phyloP scores from a whole-genome alignment of 352 stramenopile genomes.

The Phytophthora meadii region DNA sequence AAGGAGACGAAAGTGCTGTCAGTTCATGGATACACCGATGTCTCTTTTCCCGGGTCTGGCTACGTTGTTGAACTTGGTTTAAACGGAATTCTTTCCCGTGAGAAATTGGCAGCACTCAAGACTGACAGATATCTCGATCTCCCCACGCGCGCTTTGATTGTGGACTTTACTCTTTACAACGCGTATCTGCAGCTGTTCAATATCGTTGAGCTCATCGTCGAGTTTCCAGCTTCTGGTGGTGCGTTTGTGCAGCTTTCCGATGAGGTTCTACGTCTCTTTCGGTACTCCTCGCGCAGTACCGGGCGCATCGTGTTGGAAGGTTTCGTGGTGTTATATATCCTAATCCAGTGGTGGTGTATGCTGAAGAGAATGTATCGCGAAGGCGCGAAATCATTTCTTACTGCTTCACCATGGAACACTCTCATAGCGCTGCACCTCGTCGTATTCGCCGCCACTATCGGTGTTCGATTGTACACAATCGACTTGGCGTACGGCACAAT shows the following conservation, averaged over 20 bases:
- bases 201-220: conserved; percentile 60
- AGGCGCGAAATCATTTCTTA: conserved; percentile 39
- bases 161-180: conserved; percentile 76
- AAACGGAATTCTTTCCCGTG: conserved; percentile 39
- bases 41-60: conserved; percentile 56
- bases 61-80: conserved; percentile 66
- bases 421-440: conserved; percentile 50
- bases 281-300: conserved; percentile 52
- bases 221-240: conserved; percentile 71
- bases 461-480: conserved; percentile 60
- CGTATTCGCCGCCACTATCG: conserved; percentile 59
- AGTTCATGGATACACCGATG: conserved; percentile 42
- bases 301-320: conserved; percentile 58
- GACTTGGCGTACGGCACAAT: conserved; percentile 64
- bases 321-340: conserved; percentile 54
- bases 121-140: conserved; percentile 62
- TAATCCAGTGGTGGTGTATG: conserved; percentile 48
- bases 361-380: conserved; percentile 39
- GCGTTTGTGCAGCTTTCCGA: conserved; percentile 57
- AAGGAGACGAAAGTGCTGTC: conserved; percentile 24
- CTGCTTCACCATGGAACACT: conserved; percentile 43
- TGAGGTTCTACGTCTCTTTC: conserved; percentile 54
- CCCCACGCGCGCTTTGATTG: conserved; percentile 61
- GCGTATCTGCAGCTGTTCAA: conserved; percentile 73
- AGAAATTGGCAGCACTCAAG: conserved; percentile 41